Evolutionary conservation across 2,329 filamentous ascomycete genomes (phyloP), one percentile per base, ranked within the genome.

Genomic region (Trichoderma afroharzianum): DNA sequence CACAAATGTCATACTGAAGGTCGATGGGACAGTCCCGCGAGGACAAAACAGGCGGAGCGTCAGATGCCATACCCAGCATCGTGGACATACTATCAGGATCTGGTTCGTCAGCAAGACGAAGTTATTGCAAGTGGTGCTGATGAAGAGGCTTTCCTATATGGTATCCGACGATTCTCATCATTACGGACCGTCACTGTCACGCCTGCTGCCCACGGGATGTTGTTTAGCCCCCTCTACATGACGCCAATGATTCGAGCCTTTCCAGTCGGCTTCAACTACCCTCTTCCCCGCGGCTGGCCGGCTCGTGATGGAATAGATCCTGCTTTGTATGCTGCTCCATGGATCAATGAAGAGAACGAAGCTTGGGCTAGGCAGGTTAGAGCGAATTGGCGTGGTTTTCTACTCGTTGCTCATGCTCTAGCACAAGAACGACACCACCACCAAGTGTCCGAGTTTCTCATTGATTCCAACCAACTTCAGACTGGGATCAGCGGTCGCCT

Each of bases 151-250:
- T 53, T 53, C 6, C 0, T 7, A 24, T 53, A 53, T 53, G 47
- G 47, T 4, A 11, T 53, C 11, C 47, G 47, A 24, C 47, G 73
- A 3, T 83, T 85, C 53, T 78, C 81, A 0, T 76, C 75, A 2
- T 74, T 85, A 2, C 76, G 71, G 33, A 79, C 78, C 47, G 73
- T 85, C 9, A 82, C 76, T 0, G 71, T 85, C 15, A 84, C 83
- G 3, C 80, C 80, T 6, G 80, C 47, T 2, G 47, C 47, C 47
- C 47, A 53, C 3, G 47, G 47, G 47, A 53, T 53, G 47, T 53
- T 53, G 21, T 53, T 53, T 24, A 24, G 47, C 47, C 47, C 47
- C 3, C 47, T 53, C 21, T 24, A 53, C 12, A 53, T 2, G 47
- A 53, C 47, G 5, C 47, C 47, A 53, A 53, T 53, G 47, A 53